phyloP scores from a whole-genome alignment of 2,329 filamentous ascomycete species.

The Colletotrichum agaves region DNA sequence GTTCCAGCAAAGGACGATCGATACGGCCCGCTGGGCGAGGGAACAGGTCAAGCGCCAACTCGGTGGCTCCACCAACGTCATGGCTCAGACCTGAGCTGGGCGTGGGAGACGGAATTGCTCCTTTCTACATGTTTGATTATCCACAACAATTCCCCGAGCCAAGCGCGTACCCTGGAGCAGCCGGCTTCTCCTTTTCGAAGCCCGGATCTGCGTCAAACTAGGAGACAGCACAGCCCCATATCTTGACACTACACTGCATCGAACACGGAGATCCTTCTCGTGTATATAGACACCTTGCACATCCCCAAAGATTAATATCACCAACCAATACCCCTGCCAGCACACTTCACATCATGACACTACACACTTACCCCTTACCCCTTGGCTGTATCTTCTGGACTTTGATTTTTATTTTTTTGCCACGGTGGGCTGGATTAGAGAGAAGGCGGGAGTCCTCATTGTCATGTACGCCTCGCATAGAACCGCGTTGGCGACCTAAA shows the following conservation, averaged over 20 bases:
- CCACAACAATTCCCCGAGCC: slow-evolving; percentile 22
- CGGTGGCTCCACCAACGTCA: slow-evolving; percentile 62
- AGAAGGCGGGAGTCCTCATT: slow-evolving; percentile 37
- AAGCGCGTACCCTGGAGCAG: slow-evolving; percentile 35
- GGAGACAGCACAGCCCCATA: slow-evolving; percentile 35
- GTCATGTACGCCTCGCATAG: slow-evolving; percentile 39
- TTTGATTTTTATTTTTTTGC: slow-evolving; percentile 38
- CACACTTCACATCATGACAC: slow-evolving; percentile 34
- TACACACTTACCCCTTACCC: slow-evolving; percentile 26
- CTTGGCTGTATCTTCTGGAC: slow-evolving; percentile 39
- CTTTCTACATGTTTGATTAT: slow-evolving; percentile 37
- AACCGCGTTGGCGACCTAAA: slow-evolving; percentile 37
- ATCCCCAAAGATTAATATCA: slow-evolving; percentile 37
- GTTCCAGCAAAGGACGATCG: slow-evolving; percentile 84
- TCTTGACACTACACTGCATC: slow-evolving; percentile 38
- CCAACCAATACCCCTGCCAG: slow-evolving; percentile 38
- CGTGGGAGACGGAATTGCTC: background rate
- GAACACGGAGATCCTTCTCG: slow-evolving; percentile 33
- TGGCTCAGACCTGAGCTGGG: slow-evolving; percentile 58
- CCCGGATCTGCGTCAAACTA: slow-evolving; percentile 36
- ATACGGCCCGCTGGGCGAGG: slow-evolving; percentile 96
- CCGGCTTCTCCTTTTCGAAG: slow-evolving; percentile 28
- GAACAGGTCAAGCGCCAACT: slow-evolving; percentile 97
- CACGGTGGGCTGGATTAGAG: slow-evolving; percentile 38
- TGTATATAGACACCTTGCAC: slow-evolving; percentile 39